Conservation (phyloP, 352 stramenopile genomes). For the Phytophthora capsici region DNA sequence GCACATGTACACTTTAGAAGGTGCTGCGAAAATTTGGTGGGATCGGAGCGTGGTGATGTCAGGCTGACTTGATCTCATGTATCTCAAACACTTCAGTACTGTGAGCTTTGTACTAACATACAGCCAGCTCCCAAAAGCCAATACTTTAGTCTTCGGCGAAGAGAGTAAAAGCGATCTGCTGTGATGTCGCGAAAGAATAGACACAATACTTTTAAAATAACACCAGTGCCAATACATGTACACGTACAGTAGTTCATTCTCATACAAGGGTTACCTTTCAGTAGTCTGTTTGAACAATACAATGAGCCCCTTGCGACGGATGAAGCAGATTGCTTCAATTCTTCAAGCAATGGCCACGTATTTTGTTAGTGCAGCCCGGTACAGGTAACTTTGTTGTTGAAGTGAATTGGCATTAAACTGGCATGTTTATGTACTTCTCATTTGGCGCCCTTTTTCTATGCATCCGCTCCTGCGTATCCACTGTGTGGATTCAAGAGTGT, state of each 20-base stretch:
- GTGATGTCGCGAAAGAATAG: conserved; percentile 4
- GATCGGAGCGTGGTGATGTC: conserved; percentile 1
- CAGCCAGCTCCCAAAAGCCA: too few relatives aligned
- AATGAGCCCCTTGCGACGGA: too few relatives aligned
- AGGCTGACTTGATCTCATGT: background rate
- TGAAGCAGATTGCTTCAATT: too few relatives aligned
- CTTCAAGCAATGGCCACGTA: too few relatives aligned
- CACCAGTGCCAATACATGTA: too few relatives aligned
- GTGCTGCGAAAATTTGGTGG: conserved; percentile 18
- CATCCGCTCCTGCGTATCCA: conserved; percentile 4
- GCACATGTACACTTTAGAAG: background rate
- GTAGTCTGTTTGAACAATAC: background rate
- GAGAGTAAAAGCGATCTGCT: conserved; percentile 5
- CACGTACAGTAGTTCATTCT: too few relatives aligned
- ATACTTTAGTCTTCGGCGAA: background rate
- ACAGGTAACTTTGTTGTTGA: background rate
- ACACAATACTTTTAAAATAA: too few relatives aligned
- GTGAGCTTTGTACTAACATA: too few relatives aligned
- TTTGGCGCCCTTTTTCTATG: conserved; percentile 11
- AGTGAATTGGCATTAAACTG: conserved; percentile 5
- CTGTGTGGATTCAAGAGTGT: conserved; percentile 30
- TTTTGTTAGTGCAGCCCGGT: too few relatives aligned
- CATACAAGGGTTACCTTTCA: background rate
- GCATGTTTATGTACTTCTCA: background rate
- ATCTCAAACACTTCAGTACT: too few relatives aligned